Evolutionary conservation across 352 stramenopile species (phyloP), one percentile per base, ranked within the genome.

Genomic region (Globisporangium irregulare): DNA sequence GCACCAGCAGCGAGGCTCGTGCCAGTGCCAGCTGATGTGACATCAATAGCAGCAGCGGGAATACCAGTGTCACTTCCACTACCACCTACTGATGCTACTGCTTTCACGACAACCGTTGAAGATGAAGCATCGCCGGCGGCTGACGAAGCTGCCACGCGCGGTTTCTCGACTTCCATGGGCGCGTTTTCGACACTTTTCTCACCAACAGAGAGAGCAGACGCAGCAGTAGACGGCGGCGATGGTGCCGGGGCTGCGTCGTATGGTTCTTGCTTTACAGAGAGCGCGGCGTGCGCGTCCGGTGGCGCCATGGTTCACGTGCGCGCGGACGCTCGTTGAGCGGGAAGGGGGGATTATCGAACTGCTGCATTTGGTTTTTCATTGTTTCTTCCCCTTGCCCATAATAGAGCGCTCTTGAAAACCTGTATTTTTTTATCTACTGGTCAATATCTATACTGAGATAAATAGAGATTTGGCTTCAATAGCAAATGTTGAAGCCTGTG

Each of bases 321-420:
- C 41, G 38, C 1, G n/a, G 24, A 22, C 41, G 57, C 38, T 18
- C 34, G 32, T 9, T 27, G 22, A 54, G 15, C 9, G 15, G 59
- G 25, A 60, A 34, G 36, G 55, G 55, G 55, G 55, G 55, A 46
- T 60, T 46, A 46, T 60, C 55, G 55, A 60, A 60, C 27, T 60
- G 46, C 46, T 59, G 36, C 18, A 25, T 20, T 65, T 54, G 5
- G 58, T 51, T 51, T 48, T 63, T 36, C 38, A 27, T 46, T 20
- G 38, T 18, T 65, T 43, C 59, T 55, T 65, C 29, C 38, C 43
- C 41, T 29, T 57, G 36, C 36, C 41, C 48, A 38, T 15, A 65
- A 65, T 65, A 65, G 59, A 65, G 59, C 43, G 38, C 59, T 29
- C 2, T 8, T 20, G 25, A 9, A 46, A 32, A 1, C n/a, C 38